These are phyloP conservation scores for Suillus decipiens DNA, from an alignment of 768 basidiomycete species.

Conservation along the genomic window DNA sequence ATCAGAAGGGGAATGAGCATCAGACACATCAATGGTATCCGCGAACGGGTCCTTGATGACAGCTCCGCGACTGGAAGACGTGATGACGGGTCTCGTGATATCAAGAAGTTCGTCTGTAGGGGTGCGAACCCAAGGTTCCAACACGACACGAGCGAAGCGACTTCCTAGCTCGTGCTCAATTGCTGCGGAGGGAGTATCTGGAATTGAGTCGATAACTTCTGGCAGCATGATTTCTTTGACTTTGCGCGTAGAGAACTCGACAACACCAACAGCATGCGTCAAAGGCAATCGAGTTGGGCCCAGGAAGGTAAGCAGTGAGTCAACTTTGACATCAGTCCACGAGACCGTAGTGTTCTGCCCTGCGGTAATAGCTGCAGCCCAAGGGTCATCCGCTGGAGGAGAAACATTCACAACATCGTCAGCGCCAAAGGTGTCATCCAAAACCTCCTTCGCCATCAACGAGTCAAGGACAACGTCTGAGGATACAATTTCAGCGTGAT, in stretches of 20 bases:
- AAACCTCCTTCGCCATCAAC: slow-evolving; percentile 26
- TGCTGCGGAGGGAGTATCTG: slow-evolving; percentile 8
- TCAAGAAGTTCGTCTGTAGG: slow-evolving; percentile 36
- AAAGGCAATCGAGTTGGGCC: slow-evolving; percentile 58
- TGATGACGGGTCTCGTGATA: slow-evolving; percentile 36
- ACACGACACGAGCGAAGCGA: slow-evolving; percentile 46
- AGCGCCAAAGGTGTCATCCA: slow-evolving; percentile 33
- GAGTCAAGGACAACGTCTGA: slow-evolving; percentile 29
- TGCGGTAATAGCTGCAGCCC: slow-evolving; percentile 24
- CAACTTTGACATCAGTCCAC: slow-evolving; percentile 29
- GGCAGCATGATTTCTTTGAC: slow-evolving; percentile 50
- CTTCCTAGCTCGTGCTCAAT: slow-evolving; percentile 47
- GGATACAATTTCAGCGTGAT: slow-evolving; percentile 30
- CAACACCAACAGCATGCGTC: slow-evolving; percentile 61
- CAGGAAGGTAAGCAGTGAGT: slow-evolving; percentile 42
- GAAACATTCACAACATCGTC: slow-evolving; percentile 17
- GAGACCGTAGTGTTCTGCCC: slow-evolving; percentile 30
- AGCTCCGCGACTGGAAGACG: slow-evolving; percentile 30
- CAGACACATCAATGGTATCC: slow-evolving; percentile 4
- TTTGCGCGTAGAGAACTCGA: slow-evolving; percentile 63
- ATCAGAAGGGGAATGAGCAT: slow-evolving; percentile 29
- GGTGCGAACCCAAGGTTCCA: slow-evolving; percentile 51
- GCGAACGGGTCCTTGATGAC: slow-evolving; percentile 15
- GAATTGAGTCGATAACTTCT: slow-evolving; percentile 15
- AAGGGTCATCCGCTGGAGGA: slow-evolving; percentile 25